Conservation (phyloP, 169 alveolate genomes). For the Amoebophrya sp. region DNA sequence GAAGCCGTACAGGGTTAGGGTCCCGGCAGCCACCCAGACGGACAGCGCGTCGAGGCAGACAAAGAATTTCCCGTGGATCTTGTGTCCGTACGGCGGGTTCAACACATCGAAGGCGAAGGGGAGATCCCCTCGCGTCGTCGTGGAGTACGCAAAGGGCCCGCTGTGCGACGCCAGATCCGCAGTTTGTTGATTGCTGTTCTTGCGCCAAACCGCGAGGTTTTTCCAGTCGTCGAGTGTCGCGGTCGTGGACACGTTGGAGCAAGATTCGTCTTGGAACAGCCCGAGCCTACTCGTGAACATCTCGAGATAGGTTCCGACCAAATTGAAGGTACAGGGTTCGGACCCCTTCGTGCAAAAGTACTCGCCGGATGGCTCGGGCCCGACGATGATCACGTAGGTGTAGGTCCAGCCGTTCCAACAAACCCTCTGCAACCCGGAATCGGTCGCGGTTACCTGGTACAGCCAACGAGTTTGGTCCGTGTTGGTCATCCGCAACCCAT, state of each 20-base stretch:
- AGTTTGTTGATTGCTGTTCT: not conserved
- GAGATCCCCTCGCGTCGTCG: not conserved
- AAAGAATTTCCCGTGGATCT: not conserved
- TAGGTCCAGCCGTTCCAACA: slow-evolving; percentile 22
- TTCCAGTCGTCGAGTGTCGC: not conserved
- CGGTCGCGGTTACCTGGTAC: not conserved
- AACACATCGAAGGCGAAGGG: not conserved
- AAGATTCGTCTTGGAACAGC: not conserved
- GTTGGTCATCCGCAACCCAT: not conserved
- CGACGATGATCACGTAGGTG: not conserved
- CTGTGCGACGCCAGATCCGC: not conserved
- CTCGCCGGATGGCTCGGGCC: slow-evolving; percentile 23
- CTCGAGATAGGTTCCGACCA: not conserved
- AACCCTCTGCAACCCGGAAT: not conserved
- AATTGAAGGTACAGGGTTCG: not conserved
- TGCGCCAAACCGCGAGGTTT: not conserved
- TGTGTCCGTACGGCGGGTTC: slow-evolving; percentile 26
- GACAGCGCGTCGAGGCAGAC: slow-evolving; percentile 9
- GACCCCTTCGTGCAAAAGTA: slow-evolving; percentile 12
- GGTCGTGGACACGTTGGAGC: not conserved
- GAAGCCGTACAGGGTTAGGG: not conserved
- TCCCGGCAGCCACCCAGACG: slow-evolving; percentile 7
- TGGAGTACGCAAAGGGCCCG: not conserved
- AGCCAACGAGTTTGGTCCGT: not conserved
- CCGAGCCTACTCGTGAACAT: not conserved